phyloP scores from a whole-genome alignment of 495 filamentous ascomycete species.

The Sordaria brevicollis region DNA sequence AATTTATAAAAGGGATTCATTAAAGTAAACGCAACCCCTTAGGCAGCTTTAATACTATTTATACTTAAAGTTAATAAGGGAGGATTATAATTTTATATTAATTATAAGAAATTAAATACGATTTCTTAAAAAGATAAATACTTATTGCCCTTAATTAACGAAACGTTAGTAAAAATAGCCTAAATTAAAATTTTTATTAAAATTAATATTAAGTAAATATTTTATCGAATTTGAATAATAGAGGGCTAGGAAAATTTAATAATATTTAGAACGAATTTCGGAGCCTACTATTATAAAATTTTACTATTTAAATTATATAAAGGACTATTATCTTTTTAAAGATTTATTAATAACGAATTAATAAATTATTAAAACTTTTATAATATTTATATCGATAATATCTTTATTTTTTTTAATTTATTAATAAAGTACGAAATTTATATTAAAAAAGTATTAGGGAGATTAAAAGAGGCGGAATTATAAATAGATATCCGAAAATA shows the following conservation, averaged over 20 bases:
- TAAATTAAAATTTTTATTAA: conserved; percentile 32
- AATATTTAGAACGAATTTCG: conserved; percentile 19
- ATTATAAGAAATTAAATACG: conserved; percentile 34
- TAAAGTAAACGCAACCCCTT: conserved; percentile 8
- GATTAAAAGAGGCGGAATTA: not conserved
- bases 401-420: conserved; percentile 4
- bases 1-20: conserved; percentile 6
- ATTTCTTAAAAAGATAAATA: conserved; percentile 35
- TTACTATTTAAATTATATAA: conserved; percentile 25
- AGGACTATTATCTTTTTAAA: conserved; percentile 16
- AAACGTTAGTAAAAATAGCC: conserved; percentile 25
- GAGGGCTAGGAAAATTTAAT: conserved; percentile 29
- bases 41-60: conserved; percentile 25
- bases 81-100: conserved; percentile 30
- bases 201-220: conserved; percentile 23
- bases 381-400: not conserved
- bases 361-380: conserved; percentile 14
- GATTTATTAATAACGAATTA: conserved; percentile 21
- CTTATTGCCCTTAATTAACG: conserved; percentile 33
- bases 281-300: conserved; percentile 22
- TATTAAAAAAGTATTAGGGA: no score
- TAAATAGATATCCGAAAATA: conserved; percentile 3
- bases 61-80: conserved; percentile 21
- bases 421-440: no score
- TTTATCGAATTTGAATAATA: conserved; percentile 13